Percentiles rank a stretch among this genome's conserved stretches.
Conservation (phyloP, 345 rosid genomes). For the Fremontodendron californicum region DNA sequence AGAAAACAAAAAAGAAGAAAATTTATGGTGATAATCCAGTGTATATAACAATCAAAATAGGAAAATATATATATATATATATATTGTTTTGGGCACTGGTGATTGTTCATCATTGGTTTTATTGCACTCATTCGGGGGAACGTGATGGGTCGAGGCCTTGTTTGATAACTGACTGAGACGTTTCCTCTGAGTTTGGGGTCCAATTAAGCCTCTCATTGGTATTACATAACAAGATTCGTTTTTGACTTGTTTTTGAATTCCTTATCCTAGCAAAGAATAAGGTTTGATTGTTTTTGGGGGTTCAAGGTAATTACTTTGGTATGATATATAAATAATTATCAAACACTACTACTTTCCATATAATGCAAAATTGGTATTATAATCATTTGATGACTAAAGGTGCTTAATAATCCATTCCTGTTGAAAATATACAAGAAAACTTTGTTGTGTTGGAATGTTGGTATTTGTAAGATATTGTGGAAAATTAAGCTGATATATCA, state of each 20-base stretch:
- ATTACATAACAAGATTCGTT: not conserved
- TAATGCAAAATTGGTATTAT: not conserved
- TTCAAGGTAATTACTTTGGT: not conserved
- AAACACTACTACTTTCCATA: not conserved
- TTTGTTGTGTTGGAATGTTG: not conserved
- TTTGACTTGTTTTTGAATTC: not conserved
- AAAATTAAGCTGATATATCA: not conserved
- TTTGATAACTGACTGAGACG: not conserved
- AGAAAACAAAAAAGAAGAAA: not conserved
- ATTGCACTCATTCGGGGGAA: not conserved
- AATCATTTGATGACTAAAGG: not conserved
- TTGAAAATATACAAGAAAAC: not conserved
- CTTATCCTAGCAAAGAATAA: not conserved
- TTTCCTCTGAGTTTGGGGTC: not conserved
- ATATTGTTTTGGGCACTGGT: too few relatives aligned
- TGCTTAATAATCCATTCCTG: not conserved
- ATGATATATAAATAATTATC: not conserved
- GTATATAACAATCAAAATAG: not conserved
- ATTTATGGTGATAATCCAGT: not conserved
- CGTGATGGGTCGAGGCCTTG: not conserved
- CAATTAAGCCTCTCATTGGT: not conserved
- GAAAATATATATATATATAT: too few relatives aligned
- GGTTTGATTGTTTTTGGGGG: not conserved
- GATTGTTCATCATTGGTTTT: not conserved
- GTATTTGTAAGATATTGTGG: not conserved